Conservation (phyloP, 345 rosid genomes). For the Cardamine occulta region DNA sequence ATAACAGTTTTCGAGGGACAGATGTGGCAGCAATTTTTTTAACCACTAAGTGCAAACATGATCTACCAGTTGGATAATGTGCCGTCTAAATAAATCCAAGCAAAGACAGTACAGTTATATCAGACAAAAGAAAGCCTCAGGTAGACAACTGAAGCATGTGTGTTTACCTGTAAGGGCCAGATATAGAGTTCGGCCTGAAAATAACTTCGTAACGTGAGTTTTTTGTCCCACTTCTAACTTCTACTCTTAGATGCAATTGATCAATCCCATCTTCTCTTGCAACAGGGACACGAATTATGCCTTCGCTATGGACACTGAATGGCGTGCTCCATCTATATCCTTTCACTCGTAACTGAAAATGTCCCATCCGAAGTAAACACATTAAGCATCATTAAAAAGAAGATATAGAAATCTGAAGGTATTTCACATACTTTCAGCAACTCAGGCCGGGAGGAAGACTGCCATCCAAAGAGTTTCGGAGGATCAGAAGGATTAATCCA, state of each 20-base stretch:
- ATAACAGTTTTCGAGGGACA: slow-evolving; percentile 15
- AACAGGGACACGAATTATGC: slow-evolving; percentile 70
- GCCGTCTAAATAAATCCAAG: slow-evolving; percentile 3
- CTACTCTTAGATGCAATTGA: slow-evolving; percentile 67
- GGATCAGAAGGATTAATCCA: slow-evolving; percentile 90
- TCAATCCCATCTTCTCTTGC: slow-evolving; percentile 57
- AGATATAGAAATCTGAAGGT: slow-evolving; percentile 14
- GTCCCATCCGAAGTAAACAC: slow-evolving; percentile 27
- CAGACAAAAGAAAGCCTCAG: slow-evolving; percentile 22
- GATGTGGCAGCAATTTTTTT: not conserved
- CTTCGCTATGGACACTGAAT: slow-evolving; percentile 79
- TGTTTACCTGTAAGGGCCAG: slow-evolving; percentile 90
- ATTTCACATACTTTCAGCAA: slow-evolving; percentile 65
- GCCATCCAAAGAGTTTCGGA: slow-evolving; percentile 84
- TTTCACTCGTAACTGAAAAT: slow-evolving; percentile 66
- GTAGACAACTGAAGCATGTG: slow-evolving; percentile 29
- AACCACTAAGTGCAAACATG: slow-evolving; percentile 15
- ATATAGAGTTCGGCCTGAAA: slow-evolving; percentile 77
- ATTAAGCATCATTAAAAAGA: slow-evolving; percentile 8
- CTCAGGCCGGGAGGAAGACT: slow-evolving; percentile 67
- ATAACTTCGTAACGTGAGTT: slow-evolving; percentile 88
- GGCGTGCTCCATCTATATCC: slow-evolving; percentile 92
- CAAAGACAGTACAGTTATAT: slow-evolving; percentile 16
- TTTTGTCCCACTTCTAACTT: slow-evolving; percentile 91
- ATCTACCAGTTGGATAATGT: slow-evolving; percentile 15